Evolutionary conservation across 2,329 filamentous ascomycete species (phyloP).

Genomic region (Ophiosphaerella korrae): DNA sequence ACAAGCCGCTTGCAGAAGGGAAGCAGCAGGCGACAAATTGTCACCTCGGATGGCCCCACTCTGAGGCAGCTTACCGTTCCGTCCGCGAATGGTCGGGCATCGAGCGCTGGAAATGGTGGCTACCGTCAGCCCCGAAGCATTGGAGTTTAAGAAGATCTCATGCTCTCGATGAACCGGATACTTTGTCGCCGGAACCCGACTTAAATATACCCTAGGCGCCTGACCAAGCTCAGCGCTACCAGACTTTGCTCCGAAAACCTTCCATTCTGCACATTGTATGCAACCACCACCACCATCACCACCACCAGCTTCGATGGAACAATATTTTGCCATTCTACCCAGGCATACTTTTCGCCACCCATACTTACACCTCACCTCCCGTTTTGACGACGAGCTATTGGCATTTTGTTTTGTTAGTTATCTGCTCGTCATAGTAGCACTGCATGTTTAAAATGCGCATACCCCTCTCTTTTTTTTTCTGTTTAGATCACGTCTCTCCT

Average conservation of each 20-base stretch:
- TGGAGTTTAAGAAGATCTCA: not conserved
- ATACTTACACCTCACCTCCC: constrained; percentile 3
- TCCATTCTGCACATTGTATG: not conserved
- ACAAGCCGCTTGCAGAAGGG: constrained; percentile 57
- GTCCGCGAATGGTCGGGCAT: constrained; percentile 38
- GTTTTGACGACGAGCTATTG: constrained; percentile 8
- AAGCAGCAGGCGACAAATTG: constrained; percentile 27
- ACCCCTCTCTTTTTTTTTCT: constrained; percentile 20
- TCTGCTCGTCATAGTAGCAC: constrained; percentile 7
- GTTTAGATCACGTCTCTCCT: constrained; percentile 20
- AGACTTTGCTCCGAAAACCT: too few relatives aligned
- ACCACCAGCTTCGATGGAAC: not conserved
- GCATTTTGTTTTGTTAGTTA: constrained; percentile 12
- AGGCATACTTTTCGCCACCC: constrained; percentile 4
- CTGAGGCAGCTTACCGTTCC: constrained; percentile 31
- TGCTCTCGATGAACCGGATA: too few relatives aligned
- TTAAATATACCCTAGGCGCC: too few relatives aligned
- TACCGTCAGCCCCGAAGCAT: constrained; percentile 28
- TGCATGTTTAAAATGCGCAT: constrained; percentile 29
- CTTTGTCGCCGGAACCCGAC: too few relatives aligned
- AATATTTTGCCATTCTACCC: not conserved
- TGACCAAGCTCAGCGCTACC: too few relatives aligned
- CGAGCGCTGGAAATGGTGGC: constrained; percentile 37
- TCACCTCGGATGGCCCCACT: constrained; percentile 37
- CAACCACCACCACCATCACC: too few relatives aligned